Conservation (phyloP, 148 eudicot genomes). For the Nepenthes gracilis region DNA sequence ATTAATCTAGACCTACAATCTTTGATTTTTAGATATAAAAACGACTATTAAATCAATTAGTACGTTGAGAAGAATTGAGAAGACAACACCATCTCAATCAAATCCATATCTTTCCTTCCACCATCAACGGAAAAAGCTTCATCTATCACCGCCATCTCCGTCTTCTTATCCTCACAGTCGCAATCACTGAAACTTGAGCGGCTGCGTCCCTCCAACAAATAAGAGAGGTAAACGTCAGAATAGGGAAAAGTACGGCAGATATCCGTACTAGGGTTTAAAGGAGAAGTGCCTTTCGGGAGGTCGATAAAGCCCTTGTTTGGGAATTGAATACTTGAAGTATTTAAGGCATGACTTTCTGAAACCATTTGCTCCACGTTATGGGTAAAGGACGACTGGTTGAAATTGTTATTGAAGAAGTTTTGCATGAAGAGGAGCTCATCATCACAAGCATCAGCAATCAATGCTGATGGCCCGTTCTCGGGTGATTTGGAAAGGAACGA, state of each 20-base stretch:
- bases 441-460: constrained; percentile 14
- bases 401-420: constrained; percentile 15
- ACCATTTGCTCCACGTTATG: not conserved
- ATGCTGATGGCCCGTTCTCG: constrained; percentile 16
- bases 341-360: not conserved
- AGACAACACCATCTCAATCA: constrained; percentile 42
- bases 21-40: too few species aligned
- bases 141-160: constrained; percentile 2
- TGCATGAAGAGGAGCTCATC: constrained; percentile 49
- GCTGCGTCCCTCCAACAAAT: constrained; percentile 19
- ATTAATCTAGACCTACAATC: too few species aligned
- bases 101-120: constrained; percentile 41
- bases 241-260: constrained; percentile 1
- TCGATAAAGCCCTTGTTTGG: not conserved
- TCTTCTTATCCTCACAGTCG: constrained; percentile 5
- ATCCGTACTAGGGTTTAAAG: not conserved
- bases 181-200: not conserved
- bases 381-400: not conserved
- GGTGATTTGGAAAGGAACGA: constrained; percentile 5
- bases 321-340: not conserved
- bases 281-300: not conserved
- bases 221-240: constrained; percentile 19
- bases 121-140: not conserved
- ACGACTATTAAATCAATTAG: too few species aligned
- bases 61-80: constrained; percentile 1